Conservation (phyloP, 2,329 filamentous ascomycete species). For the Aspergillus texensis region DNA sequence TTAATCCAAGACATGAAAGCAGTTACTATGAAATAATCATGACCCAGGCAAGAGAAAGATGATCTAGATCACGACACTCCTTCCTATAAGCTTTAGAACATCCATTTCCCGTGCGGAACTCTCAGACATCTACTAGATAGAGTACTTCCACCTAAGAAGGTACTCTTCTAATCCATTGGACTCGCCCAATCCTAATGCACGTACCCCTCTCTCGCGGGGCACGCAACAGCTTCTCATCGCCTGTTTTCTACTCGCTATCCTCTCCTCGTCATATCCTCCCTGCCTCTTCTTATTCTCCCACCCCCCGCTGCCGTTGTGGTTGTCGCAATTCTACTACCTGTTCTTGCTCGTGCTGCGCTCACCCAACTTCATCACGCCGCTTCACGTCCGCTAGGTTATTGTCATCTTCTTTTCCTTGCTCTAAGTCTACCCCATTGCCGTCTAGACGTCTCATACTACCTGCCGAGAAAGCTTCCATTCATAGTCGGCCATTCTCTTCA, state of each 20-base stretch:
- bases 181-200: slow-evolving; percentile 15
- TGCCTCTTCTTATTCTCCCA: neutral
- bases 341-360: slow-evolving; percentile 28
- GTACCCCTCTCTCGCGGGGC: slow-evolving; percentile 18
- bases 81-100: no score
- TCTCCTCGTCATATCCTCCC: slow-evolving; percentile 9
- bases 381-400: neutral
- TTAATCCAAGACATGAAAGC: neutral
- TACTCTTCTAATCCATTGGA: neutral
- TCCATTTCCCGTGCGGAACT: no score
- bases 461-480: neutral
- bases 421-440: neutral
- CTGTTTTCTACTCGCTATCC: slow-evolving; percentile 15
- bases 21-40: neutral
- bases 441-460: neutral
- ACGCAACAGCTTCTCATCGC: slow-evolving; percentile 19
- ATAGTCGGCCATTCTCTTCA: slow-evolving; percentile 12
- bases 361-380: slow-evolving; percentile 17
- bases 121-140: no score
- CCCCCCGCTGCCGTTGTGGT: slow-evolving; percentile 24
- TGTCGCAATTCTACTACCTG: slow-evolving; percentile 23
- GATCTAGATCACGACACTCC: no score
- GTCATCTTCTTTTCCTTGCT: neutral
- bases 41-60: neutral
- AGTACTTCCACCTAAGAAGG: no score